Evolutionary conservation across 257 asterid genomes (phyloP), one percentile per base, ranked within the genome.

Genomic region (Solanum medicagineum): DNA sequence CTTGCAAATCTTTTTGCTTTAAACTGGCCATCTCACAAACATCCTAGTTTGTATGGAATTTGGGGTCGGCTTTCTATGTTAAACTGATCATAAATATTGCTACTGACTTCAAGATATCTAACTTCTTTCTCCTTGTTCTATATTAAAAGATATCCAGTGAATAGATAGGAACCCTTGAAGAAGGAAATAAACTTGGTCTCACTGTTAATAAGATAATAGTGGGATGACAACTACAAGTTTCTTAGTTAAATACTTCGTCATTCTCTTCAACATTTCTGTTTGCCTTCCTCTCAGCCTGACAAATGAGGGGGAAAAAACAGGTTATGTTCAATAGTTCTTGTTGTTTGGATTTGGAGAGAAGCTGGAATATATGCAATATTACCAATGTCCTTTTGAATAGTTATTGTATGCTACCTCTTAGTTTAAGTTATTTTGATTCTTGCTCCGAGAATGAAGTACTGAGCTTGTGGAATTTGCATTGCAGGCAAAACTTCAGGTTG

Each of bases 401-500:
- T 44, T 19, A 44, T 32, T 71, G 36, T 44, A 44, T 71, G 81
- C 81, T 74, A 74, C 54, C 40, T 74, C 44, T 14, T 44, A 24
- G 44, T 75, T 2, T 49, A 13, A 75, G 81, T 79, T 56, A 80
- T 59, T 60, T 85, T 80, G 22, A 60, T 36, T 36, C 10, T 81
- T 47, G 62, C 42, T 85, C 82, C 53, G 15, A 56, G 26, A 20
- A 59, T 68, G 53, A 81, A 49, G 73, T 85, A 53, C 83, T 45
- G 62, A 17, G 77, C 32, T 60, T 42, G 55, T 79, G 42, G 75
- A 2, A 47, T 83, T 79, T 87, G 57, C 84, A 44, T 86, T 90
- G 88, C 97, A 96, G 99, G 93, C 91, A 55, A 93, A 87, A 83
- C 91, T 96, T 84, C 92, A 87, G 73, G 92, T 95, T 42, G 99